phyloP scores from a whole-genome alignment of 108 stramenopile genomes.

The Discostella stelligeroides region DNA sequence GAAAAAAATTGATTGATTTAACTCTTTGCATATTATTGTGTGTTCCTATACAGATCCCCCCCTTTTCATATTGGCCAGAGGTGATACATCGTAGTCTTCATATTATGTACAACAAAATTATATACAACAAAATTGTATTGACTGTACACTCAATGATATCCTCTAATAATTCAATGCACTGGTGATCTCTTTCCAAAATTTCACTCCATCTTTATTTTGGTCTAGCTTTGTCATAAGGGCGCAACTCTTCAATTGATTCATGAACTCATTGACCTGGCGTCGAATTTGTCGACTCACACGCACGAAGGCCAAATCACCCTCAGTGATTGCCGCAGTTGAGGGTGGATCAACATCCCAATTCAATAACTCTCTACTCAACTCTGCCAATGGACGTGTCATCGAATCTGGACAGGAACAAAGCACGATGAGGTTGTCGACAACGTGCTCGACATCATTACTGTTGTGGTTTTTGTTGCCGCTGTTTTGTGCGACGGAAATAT shows the following conservation, averaged over 20 bases:
- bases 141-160: no score
- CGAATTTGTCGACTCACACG: slow-evolving; percentile 49
- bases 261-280: slow-evolving; percentile 24
- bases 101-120: no score
- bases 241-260: slow-evolving; percentile 23
- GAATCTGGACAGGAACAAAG: slow-evolving; percentile 52
- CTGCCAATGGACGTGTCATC: slow-evolving; percentile 19
- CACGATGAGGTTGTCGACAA: slow-evolving; percentile 49
- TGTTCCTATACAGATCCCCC: no score
- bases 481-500: no score
- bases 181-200: no score
- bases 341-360: neutral
- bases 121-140: no score
- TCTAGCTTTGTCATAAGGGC: slow-evolving; percentile 8
- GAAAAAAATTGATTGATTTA: no score
- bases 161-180: no score
- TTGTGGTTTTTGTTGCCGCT: neutral
- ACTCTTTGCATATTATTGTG: no score
- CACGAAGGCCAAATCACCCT: slow-evolving; percentile 50
- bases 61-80: no score
- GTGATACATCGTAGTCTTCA: no score
- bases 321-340: slow-evolving; percentile 50
- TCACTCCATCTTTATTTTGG: no score
- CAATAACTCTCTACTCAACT: slow-evolving; percentile 40
- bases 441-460: neutral